These are phyloP conservation scores for Globisporangium barbulae DNA, from an alignment of 352 stramenopile genomes.

Conservation along the genomic window DNA sequence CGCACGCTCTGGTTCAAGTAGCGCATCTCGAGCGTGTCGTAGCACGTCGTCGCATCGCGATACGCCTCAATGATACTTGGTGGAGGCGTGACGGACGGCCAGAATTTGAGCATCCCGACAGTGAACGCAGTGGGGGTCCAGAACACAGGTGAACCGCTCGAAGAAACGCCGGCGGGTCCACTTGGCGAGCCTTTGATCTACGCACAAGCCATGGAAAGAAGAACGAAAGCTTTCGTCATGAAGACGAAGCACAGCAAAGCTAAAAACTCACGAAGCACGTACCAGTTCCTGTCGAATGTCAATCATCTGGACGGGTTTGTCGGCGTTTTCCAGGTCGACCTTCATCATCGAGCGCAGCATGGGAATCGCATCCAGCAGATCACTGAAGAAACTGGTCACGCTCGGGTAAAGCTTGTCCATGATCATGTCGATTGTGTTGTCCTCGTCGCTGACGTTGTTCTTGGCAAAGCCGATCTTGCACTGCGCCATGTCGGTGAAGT, in stretches of 20 bases:
- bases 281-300: constrained; percentile 16
- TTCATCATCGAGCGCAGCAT: constrained; percentile 21
- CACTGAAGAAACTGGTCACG: constrained; percentile 17
- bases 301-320: constrained; percentile 8
- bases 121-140: constrained; percentile 26
- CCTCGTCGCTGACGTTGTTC: constrained; percentile 23
- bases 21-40: constrained; percentile 30
- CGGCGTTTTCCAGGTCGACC: constrained; percentile 4
- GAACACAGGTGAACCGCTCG: constrained; percentile 26
- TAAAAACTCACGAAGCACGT: not conserved
- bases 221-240: not conserved
- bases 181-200: constrained; percentile 22
- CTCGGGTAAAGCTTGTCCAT: constrained; percentile 25
- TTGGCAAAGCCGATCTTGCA: constrained; percentile 29
- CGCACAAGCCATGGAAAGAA: not conserved
- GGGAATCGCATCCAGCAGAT: constrained; percentile 17
- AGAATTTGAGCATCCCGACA: constrained; percentile 21
- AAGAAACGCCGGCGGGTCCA: constrained; percentile 5
- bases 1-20: constrained; percentile 33
- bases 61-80: constrained; percentile 32
- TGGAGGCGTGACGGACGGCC: constrained; percentile 31
- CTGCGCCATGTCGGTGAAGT: constrained; percentile 27
- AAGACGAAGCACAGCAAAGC: not conserved
- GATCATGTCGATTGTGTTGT: constrained; percentile 29
- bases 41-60: constrained; percentile 28